A percentile compares a stretch with the other conserved stretches of the same genome.
phyloP scores from a whole-genome alignment of 441 rosid genomes.

The Flueggea neowawraea region DNA sequence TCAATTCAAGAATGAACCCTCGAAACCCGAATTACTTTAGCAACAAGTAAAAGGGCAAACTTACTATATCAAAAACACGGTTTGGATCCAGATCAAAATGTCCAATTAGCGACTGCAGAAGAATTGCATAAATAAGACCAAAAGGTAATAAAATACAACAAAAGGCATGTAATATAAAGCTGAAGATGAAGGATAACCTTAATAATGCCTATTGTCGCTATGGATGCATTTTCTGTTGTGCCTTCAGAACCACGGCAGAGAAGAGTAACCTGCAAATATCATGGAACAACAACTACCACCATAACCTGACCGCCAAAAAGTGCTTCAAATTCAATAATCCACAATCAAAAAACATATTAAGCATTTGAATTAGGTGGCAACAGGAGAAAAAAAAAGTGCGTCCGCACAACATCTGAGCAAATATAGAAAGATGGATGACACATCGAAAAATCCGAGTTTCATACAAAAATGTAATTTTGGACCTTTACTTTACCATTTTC shows the following conservation, averaged over 20 bases:
- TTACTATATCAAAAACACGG: constrained; percentile 99
- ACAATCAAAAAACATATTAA: no score
- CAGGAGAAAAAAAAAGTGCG: neutral
- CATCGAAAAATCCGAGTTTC: neutral
- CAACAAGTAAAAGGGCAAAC: constrained; percentile 21
- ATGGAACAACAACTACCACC: neutral
- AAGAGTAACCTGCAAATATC: constrained; percentile 74
- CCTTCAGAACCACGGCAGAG: constrained; percentile 84
- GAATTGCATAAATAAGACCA: constrained; percentile 25
- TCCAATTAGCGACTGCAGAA: constrained; percentile 95
- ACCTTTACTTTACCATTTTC: no score
- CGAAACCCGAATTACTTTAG: neutral
- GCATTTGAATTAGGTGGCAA: no score
- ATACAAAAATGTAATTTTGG: no score
- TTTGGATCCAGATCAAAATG: constrained; percentile 99
- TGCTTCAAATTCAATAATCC: neutral
- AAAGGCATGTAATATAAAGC: constrained; percentile 8
- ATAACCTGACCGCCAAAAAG: neutral
- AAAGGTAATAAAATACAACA: constrained; percentile 13
- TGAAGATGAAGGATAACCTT: constrained; percentile 61
- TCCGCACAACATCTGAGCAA: neutral
- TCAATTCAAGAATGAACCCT: constrained; percentile 23
- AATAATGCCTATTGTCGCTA: constrained; percentile 92
- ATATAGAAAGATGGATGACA: no score
- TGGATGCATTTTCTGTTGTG: constrained; percentile 58